Base-by-base conservation (phyloP, 148 eudicot genomes). In the Vaccinium myrtillus region DNA sequence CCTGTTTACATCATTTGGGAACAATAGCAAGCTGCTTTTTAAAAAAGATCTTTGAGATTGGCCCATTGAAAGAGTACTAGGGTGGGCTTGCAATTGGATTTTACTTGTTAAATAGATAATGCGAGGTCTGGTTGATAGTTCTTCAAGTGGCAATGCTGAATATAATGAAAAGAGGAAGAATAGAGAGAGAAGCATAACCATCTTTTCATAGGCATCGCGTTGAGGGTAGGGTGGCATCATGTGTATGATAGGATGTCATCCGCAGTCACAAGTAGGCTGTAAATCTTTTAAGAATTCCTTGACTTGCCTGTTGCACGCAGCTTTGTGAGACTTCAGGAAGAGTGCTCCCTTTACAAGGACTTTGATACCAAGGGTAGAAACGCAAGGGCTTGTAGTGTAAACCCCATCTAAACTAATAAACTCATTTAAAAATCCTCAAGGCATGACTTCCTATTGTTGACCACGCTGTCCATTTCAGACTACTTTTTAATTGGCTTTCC, bases 291-390 rank as follows among this genome's bases (percentile, higher is more conserved):
- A 27, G 39, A 27, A 27, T 27, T 30, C 74, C 12, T 69, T 12
- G 74, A 18, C 39, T 69, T 69, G 18, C 8, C 6, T 69, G 39
- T 69, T 69, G 39, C 74, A 30, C 2, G 18, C 36, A 39, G 39
- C 51, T 39, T 74, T 74, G 23, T 74, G 50, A 74, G 77, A 74
- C 23, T 74, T 39, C 23, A 74, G 49, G 51, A 74, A 16, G 77
- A 43, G 50, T n/a, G 1, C 51, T 74, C 51, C 77, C 23, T 74
- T 43, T 18, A 74, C 77, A 39, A 39, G 50, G 49, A 73, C 49
- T 39, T 36, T 39, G n/a, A 74, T 74, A 36, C 51, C 51, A 16
- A 18, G 50, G 77, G 18, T 74, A 74, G 77, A 74, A 74, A 74
- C 1, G 39, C 1, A 43, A 74, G 77, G 77, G 50, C 50, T 74